Evolutionary conservation across 2,329 filamentous ascomycete genomes (phyloP), one percentile per base, ranked within the genome.

Genomic region (Fusarium bulbicola): DNA sequence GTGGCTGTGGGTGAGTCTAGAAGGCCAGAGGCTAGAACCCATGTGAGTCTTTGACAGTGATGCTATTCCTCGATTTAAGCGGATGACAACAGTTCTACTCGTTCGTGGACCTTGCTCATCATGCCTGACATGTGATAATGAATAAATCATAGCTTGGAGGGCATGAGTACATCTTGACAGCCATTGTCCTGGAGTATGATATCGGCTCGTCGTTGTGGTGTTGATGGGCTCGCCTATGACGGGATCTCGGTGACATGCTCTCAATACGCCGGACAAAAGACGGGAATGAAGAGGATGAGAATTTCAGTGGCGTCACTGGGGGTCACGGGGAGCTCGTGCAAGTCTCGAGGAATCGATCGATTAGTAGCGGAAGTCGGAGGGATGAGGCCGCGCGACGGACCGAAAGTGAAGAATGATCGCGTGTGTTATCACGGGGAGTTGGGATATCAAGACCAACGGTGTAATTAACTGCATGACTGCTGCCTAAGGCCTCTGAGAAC

Each of bases 291-390:
- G 16, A 30, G 8, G 30, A 39, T 6, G 26, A 39, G n/a, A 37
- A 76, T 78, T 37, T 54, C 61, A n/a, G 45, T 59, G 62, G 56
- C 64, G 69, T 66, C 61, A 66, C 36, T 34, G n/a, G 64, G n/a
- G 64, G 72, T 73, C 72, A 73, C 72, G 72, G 72, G 72, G 72
- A 74, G 72, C 65, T 69, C 68, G 47, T 59, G 45, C 45, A 53
- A 60, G 68, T 68, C 59, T 70, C 32, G 61, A 43, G 28, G 21
- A 57, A 57, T 63, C 56, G 37, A 42, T 34, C 39, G 45, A 68
- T 57, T 66, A 66, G 66, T 40, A 21, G 64, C 72, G 72, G 71
- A 66, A 74, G 68, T 73, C 71, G 71, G 71, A 72, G 56, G 58
- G 52, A 43, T 28, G 52, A 56, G 60, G 64, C 68, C 64, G 60